These are phyloP conservation scores for Cardamine occulta DNA, from an alignment of 345 rosid species.

Conservation along the genomic window DNA sequence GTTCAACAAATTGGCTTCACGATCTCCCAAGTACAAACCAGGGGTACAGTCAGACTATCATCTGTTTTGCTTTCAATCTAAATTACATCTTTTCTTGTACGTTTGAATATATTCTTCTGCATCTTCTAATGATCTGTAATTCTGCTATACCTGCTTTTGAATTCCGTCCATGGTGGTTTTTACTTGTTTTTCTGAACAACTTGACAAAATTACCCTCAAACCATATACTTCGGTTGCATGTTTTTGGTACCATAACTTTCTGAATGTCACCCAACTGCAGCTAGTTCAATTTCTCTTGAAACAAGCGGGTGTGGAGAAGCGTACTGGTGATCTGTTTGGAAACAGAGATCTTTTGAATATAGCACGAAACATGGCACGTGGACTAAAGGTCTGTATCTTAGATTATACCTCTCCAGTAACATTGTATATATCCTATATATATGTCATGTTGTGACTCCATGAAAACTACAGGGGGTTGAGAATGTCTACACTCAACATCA, in stretches of 20 bases:
- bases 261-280: slow-evolving; percentile 55
- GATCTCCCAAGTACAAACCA: slow-evolving; percentile 89
- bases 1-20: slow-evolving; percentile 86
- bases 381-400: slow-evolving; percentile 72
- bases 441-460: not conserved
- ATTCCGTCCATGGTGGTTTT: not conserved
- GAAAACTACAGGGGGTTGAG: slow-evolving; percentile 74
- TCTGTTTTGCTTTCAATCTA: slow-evolving; percentile 21
- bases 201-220: not conserved
- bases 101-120: not conserved
- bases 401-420: slow-evolving; percentile 18
- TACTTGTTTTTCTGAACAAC: slow-evolving; percentile 12
- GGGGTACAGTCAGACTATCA: slow-evolving; percentile 61
- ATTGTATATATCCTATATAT: slow-evolving; percentile 8
- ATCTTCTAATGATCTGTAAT: slow-evolving; percentile 1
- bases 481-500: slow-evolving; percentile 99
- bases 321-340: slow-evolving; percentile 95
- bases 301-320: slow-evolving; percentile 95
- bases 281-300: slow-evolving; percentile 91
- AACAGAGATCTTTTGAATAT: slow-evolving; percentile 91
- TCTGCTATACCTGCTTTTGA: slow-evolving; percentile 9
- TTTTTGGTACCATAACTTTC: slow-evolving; percentile 33
- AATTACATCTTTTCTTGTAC: slow-evolving; percentile 12
- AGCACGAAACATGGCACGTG: slow-evolving; percentile 99
- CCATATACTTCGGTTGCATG: not conserved